These are phyloP conservation scores for Bacterosira constricta DNA, from an alignment of 108 stramenopile species.

Conservation along the genomic window DNA sequence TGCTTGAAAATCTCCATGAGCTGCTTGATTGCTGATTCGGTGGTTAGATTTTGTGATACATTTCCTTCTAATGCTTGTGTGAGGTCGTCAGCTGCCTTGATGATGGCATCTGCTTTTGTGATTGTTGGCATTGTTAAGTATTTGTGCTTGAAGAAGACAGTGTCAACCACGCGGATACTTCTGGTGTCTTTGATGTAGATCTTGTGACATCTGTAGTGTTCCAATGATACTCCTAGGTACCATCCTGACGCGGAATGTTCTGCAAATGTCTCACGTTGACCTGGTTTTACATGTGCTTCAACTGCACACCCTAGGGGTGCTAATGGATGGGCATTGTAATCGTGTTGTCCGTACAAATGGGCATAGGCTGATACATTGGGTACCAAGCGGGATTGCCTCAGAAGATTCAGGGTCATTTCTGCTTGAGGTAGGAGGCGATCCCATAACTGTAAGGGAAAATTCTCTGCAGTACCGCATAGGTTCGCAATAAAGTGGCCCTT, in stretches of 20 bases:
- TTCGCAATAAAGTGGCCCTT: slow-evolving; percentile 56
- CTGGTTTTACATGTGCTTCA: slow-evolving; percentile 30
- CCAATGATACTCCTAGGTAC: too few species aligned
- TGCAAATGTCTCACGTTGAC: too few species aligned
- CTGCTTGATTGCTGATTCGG: background rate
- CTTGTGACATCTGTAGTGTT: slow-evolving; percentile 23
- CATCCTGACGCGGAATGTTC: too few species aligned
- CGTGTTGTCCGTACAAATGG: slow-evolving; percentile 11
- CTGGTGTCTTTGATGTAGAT: slow-evolving; percentile 8
- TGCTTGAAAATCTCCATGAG: background rate
- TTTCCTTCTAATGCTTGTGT: background rate
- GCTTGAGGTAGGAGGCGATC: slow-evolving; percentile 44
- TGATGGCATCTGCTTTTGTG: slow-evolving; percentile 11
- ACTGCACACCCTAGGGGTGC: slow-evolving; percentile 43
- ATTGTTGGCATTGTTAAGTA: slow-evolving; percentile 15
- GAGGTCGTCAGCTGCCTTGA: background rate
- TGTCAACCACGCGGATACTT: slow-evolving; percentile 15
- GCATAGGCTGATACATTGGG: slow-evolving; percentile 28
- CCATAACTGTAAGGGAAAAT: slow-evolving; percentile 42
- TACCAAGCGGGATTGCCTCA: slow-evolving; percentile 19
- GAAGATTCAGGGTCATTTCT: slow-evolving; percentile 34
- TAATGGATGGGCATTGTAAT: slow-evolving; percentile 50
- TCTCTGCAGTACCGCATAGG: slow-evolving; percentile 20
- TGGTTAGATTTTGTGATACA: too few species aligned
- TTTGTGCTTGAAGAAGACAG: slow-evolving; percentile 28